A percentile compares a stretch with the other conserved stretches of the same genome.
Conservation (phyloP, 2,329 filamentous ascomycete genomes). For the Aureobasidium pullulans region DNA sequence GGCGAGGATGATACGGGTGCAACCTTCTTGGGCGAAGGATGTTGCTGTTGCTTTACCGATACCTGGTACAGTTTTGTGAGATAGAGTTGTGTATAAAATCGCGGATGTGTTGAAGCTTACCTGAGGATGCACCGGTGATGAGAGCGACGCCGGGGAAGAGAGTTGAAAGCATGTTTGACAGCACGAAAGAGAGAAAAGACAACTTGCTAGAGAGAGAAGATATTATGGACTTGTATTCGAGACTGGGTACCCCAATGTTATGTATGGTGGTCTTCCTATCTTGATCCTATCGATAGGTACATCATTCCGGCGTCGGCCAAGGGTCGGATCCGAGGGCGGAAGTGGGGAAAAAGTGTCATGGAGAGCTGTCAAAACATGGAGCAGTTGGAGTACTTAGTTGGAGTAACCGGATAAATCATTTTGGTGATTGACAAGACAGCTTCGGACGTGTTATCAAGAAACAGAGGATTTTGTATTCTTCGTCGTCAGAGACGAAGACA, state of each 20-base stretch:
- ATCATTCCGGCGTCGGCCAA: background rate
- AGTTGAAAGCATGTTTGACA: background rate
- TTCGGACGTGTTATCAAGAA: too few species aligned
- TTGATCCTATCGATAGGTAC: background rate
- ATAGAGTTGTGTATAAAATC: background rate
- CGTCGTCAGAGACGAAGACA: too few species aligned
- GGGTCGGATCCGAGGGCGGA: background rate
- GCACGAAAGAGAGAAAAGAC: background rate
- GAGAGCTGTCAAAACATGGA: background rate
- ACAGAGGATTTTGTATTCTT: background rate
- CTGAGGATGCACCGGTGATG: slow-evolving; percentile 28
- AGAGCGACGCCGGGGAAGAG: slow-evolving; percentile 28
- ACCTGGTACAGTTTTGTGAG: slow-evolving; percentile 23
- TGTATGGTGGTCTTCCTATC: background rate
- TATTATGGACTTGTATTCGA: background rate
- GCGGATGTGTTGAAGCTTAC: slow-evolving; percentile 15
- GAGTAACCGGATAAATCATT: background rate
- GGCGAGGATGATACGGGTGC: slow-evolving; percentile 35
- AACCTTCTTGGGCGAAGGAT: slow-evolving; percentile 40
- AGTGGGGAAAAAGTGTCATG: background rate
- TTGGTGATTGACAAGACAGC: too few species aligned
- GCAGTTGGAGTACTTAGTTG: background rate
- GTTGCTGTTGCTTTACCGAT: slow-evolving; percentile 38
- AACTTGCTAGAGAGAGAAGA: background rate
- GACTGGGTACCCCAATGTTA: background rate